Conservation (phyloP, 2,329 filamentous ascomycete species). For the Claviceps spartinae region DNA sequence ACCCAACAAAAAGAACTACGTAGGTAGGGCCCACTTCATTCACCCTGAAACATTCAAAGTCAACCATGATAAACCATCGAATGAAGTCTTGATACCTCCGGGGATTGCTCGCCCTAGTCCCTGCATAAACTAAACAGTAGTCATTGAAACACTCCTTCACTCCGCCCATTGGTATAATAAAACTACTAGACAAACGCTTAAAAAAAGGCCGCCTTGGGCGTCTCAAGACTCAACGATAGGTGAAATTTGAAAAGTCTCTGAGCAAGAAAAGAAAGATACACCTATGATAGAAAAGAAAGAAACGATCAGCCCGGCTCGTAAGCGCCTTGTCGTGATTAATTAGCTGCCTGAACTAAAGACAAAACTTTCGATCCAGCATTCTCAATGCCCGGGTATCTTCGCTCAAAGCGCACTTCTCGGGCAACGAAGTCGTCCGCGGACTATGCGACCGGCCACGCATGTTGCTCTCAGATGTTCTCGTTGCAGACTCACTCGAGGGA, state of each 20-base stretch:
- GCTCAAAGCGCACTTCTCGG: conserved; percentile 30
- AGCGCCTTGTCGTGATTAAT: background rate
- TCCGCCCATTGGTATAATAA: no score
- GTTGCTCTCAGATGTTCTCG: conserved; percentile 27
- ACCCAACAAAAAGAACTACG: no score
- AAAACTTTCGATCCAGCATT: conserved; percentile 49
- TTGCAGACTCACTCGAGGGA: conserved; percentile 34
- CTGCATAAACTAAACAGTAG: background rate
- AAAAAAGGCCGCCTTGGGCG: no score
- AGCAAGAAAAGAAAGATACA: background rate
- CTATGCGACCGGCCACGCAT: conserved; percentile 28
- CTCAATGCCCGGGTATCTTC: conserved; percentile 54
- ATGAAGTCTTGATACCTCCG: background rate
- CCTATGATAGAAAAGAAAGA: background rate
- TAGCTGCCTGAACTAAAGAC: conserved; percentile 4
- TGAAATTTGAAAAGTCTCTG: no score
- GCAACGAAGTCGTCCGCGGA: conserved; percentile 15
- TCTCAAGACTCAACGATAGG: no score
- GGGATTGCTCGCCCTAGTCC: background rate
- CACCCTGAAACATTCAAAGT: no score
- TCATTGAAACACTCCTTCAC: no score
- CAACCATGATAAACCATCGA: no score
- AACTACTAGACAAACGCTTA: no score
- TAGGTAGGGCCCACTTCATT: no score
- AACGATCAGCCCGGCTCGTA: background rate